Conservation (phyloP, 2,329 filamentous ascomycete species). For the Elsinoe perseae region DNA sequence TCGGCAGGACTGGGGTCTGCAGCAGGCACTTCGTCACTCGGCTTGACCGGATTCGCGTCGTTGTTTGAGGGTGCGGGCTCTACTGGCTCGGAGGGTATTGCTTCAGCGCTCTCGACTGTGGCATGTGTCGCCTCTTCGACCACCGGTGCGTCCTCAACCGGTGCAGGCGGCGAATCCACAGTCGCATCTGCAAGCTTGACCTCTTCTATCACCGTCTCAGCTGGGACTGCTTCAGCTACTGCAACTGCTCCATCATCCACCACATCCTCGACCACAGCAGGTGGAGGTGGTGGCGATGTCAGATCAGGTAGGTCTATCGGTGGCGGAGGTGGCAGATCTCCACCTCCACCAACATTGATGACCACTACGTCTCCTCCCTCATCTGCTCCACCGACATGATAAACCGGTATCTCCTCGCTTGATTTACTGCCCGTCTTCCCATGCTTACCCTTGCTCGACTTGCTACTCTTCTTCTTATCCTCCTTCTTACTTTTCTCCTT, state of each 20-base stretch:
- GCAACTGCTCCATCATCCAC: not conserved
- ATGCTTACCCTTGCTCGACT: slow-evolving; percentile 8
- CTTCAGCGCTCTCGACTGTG: not conserved
- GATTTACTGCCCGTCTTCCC: not conserved
- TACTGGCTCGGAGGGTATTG: not conserved
- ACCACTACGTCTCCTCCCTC: not conserved
- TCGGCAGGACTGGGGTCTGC: not conserved
- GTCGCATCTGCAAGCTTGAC: not conserved
- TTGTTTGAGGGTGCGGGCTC: not conserved
- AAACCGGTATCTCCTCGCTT: not conserved
- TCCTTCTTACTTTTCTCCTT: slow-evolving; percentile 1
- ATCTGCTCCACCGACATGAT: not conserved
- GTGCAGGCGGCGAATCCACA: too few species aligned
- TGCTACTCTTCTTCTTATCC: slow-evolving; percentile 1
- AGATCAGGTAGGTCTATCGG: not conserved
- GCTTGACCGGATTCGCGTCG: not conserved
- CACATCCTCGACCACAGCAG: not conserved
- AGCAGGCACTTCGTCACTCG: not conserved
- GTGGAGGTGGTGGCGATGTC: not conserved
- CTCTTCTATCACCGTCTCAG: not conserved
- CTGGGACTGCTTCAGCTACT: not conserved
- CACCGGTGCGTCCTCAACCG: not conserved
- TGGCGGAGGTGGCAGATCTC: not conserved
- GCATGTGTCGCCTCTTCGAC: not conserved
- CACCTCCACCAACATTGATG: slow-evolving; percentile 11